A percentile compares a stretch with the other conserved stretches of the same genome.
These are phyloP conservation scores for Gaultheria prostrata DNA, from an alignment of 148 eudicot genomes.

Conservation along the genomic window DNA sequence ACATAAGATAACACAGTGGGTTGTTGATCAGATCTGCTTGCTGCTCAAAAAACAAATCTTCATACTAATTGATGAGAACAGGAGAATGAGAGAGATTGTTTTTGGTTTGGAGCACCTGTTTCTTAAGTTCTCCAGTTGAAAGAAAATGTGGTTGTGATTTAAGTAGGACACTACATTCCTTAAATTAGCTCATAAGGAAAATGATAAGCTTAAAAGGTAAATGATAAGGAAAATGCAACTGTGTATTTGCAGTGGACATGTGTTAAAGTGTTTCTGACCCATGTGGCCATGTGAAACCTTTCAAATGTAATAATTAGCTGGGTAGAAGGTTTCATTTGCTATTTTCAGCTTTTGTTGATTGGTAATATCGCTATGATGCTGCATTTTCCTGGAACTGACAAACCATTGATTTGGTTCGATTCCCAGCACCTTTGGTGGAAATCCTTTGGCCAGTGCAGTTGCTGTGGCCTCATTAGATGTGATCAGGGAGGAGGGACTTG, in stretches of 20 bases:
- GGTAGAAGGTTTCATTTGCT: not conserved
- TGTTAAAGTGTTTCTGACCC: slow-evolving; percentile 1
- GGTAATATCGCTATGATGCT: not conserved
- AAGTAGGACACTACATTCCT: not conserved
- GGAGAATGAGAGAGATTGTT: not conserved
- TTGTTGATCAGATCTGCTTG: not conserved
- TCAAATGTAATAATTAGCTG: not conserved
- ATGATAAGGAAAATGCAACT: not conserved
- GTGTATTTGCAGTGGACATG: not conserved
- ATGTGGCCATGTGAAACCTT: not conserved
- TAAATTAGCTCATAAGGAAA: not conserved
- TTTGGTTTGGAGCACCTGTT: not conserved
- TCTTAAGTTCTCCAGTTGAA: not conserved
- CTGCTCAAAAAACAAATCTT: not conserved
- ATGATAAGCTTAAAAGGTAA: not conserved
- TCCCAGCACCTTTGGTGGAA: slow-evolving; percentile 96
- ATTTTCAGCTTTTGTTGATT: not conserved
- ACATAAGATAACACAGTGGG: not conserved
- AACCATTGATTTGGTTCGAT: slow-evolving; percentile 10
- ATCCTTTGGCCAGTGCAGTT: slow-evolving; percentile 94
- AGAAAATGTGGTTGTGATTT: not conserved
- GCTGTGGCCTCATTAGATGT: slow-evolving; percentile 91
- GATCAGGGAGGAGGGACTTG: slow-evolving; percentile 75
- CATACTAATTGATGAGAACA: not conserved
- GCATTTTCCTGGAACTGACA: slow-evolving; percentile 15